Base-by-base conservation (phyloP, 225 moss, liverwort and hornwort genomes). In the Antitrichia curtipendula region DNA sequence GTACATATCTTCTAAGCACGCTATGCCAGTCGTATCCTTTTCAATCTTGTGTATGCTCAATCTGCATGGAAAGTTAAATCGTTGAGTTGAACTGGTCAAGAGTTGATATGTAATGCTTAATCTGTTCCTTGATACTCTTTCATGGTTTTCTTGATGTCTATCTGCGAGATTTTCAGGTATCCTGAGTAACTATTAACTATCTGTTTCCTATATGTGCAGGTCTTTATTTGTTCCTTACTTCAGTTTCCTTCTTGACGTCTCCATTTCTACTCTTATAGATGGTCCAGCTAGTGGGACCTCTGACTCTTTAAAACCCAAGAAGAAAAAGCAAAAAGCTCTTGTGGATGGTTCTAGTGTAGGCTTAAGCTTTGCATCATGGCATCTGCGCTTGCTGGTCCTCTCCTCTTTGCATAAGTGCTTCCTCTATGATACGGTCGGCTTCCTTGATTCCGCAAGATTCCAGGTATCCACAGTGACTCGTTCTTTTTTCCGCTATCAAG, bases 221-320 rank as follows among this genome's bases (percentile, higher is more conserved):
- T 96, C 97, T 61, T 92, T 99, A 54, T 97, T 99, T 89, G 96
- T 99, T 85, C 99, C 99, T 24, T 99, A 99, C 88, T 97, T 97
- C 75, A 93, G 95, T 69, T 97, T 96, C 86, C 91, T 99, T 75
- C 86, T 97, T 45, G 95, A 91, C 84, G 91, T 94, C 81, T 96
- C 94, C 91, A 92, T 96, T 62, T 90, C 92, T 84, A 92, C 90
- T 71, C 94, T 99, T 28, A 87, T 90, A 61, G 88, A 91, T 73
- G 94, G 94, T 71, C 71, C 91, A 66, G 61, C 45, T 83, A 86
- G 73, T 70, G 85, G 56, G 60, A 90, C 81, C 56, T 31, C 75
- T 47, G 91, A 92, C 74, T 73, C 87, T 45, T 41, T 81, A 22
- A 94, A 89, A 88, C 96, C 95, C 27, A 94, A 91, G 73, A 99